Base-by-base conservation (phyloP, 139 green algal species). In the Closterium sp. region DNA sequence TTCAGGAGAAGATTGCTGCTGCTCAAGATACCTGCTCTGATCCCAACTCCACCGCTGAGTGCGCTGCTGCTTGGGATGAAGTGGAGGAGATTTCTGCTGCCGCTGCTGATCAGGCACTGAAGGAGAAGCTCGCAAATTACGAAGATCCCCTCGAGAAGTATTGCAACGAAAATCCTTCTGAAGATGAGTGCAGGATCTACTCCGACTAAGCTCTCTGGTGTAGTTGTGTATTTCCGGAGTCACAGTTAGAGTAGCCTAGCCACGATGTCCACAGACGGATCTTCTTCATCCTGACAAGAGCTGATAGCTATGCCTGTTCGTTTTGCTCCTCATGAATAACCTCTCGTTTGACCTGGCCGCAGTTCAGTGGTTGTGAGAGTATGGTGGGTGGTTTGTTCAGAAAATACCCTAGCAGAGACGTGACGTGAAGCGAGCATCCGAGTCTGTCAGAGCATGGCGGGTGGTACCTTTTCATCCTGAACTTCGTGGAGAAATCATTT, bases 11-110 rank as follows among this genome's bases (percentile, higher is more conserved):
- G 36, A 94, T 94, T 55, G 30, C 92, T 16, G 91, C 92, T 21
- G 91, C 91, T 28, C 34, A 92, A 85, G 91, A 94, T n/a, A 83
- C 88, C 43, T 93, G 90, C 90, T 64, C 34, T 2, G 43, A 64
- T 33, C 34, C 34, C 16, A 86, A 36, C 36, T 28, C 85, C 28
- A 64, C 43, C 25, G 88, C 21, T 28, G 91, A 94, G 88, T 94
- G 91, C 88, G 91, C 91, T 30, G 91, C 85, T 32, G 90, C 90
- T 23, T 94, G 92, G 92, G 92, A 94, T 33, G 92, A 94, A 66
- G 90, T 94, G 10, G 92, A 94, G 90, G 92, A 94, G 90, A 69
- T 94, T n/a, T 94, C 92, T 3, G 92, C 92, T n/a, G 90, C 92
- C n/a, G 76, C 81, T 69, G 66, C 89, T 38, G 43, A 94, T 86